A percentile compares a stretch with the other conserved stretches of the same genome.
phyloP scores from a whole-genome alignment of 768 basidiomycete species.

The Pholiota microspora region DNA sequence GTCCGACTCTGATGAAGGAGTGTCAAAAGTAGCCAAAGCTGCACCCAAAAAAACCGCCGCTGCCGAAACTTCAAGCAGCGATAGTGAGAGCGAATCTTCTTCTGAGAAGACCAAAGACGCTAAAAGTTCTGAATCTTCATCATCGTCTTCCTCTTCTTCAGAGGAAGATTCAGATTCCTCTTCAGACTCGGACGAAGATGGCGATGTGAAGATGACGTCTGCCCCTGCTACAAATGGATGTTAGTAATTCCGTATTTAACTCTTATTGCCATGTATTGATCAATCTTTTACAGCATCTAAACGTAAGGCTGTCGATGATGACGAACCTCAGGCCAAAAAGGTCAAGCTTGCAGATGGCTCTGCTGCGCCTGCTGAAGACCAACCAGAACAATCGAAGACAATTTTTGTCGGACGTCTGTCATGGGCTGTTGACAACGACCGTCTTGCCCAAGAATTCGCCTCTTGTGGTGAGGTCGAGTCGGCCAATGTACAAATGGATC shows the following conservation, averaged over 20 bases:
- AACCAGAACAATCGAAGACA: constrained; percentile 55
- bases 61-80: constrained; percentile 14
- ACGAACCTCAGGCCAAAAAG: constrained; percentile 71
- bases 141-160: constrained; percentile 2
- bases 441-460: constrained; percentile 88
- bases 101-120: constrained; percentile 22
- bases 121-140: constrained; percentile 27
- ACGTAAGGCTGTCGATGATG: constrained; percentile 75
- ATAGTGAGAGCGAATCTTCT: constrained; percentile 27
- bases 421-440: constrained; percentile 97
- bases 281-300: constrained; percentile 48
- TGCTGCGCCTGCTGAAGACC: constrained; percentile 37
- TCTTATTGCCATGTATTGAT: neutral
- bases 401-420: constrained; percentile 93
- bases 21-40: constrained; percentile 22
- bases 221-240: constrained; percentile 26
- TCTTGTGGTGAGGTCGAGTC: constrained; percentile 84
- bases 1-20: constrained; percentile 13
- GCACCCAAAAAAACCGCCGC: constrained; percentile 23
- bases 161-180: constrained; percentile 21
- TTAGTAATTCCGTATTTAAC: constrained; percentile 4
- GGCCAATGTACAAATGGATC: constrained; percentile 87
- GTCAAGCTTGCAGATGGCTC: constrained; percentile 67
- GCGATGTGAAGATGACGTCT: constrained; percentile 59
- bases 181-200: constrained; percentile 37